Evolutionary conservation across 2,329 filamentous ascomycete genomes (phyloP).

Genomic region (Chrysoporthe cubensis): DNA sequence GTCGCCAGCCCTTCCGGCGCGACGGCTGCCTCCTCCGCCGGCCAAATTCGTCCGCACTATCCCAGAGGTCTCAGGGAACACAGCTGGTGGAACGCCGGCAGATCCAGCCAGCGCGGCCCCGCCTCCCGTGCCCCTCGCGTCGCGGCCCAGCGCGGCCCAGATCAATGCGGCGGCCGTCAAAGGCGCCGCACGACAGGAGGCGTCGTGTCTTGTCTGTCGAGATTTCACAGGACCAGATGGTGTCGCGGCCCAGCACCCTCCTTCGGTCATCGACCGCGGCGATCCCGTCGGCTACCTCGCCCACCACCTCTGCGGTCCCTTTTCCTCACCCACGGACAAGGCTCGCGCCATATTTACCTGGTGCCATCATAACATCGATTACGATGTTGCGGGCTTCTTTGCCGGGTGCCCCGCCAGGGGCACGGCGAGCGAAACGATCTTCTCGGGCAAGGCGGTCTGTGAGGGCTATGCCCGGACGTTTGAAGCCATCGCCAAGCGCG

Average conservation of each 20-base stretch:
- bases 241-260: conserved; percentile 77
- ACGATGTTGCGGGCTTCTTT: conserved; percentile 83
- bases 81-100: conserved; percentile 25
- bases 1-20: conserved; percentile 44
- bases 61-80: conserved; percentile 35
- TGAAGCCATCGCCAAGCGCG: conserved; percentile 74
- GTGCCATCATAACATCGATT: conserved; percentile 91
- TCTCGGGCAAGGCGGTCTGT: conserved; percentile 82
- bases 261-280: conserved; percentile 67
- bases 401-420: conserved; percentile 64
- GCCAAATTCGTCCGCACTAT: conserved; percentile 39
- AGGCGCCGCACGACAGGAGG: conserved; percentile 34
- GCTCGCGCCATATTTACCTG: conserved; percentile 92
- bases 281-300: conserved; percentile 76
- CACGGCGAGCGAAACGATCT: conserved; percentile 73
- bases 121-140: conserved; percentile 56
- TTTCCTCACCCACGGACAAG: conserved; percentile 84
- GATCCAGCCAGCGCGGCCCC: conserved; percentile 43
- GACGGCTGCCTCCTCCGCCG: conserved; percentile 46
- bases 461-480: conserved; percentile 89
- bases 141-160: conserved; percentile 56
- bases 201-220: conserved; percentile 74
- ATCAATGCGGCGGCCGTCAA: conserved; percentile 50
- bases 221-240: conserved; percentile 84
- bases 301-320: conserved; percentile 75